phyloP scores from a whole-genome alignment of 2,329 filamentous ascomycete genomes.

The Chrysosphaeria jannelii region DNA sequence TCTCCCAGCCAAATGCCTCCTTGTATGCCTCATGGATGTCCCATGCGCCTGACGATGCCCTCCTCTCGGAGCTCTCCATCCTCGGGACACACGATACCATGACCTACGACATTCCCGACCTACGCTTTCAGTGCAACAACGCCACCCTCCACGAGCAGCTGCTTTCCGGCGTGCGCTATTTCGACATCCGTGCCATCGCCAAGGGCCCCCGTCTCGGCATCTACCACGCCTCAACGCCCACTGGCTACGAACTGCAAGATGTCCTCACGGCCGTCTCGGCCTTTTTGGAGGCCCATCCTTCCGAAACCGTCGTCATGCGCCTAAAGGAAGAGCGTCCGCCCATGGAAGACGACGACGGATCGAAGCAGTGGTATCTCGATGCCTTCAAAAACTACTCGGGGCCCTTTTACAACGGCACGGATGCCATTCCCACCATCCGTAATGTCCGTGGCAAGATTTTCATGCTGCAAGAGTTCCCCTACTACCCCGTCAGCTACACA shows the following conservation, averaged over 20 bases:
- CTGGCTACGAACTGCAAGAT: conserved; percentile 14
- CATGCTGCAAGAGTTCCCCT: conserved; percentile 16
- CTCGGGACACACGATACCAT: conserved; percentile 23
- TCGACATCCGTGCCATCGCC: conserved; percentile 17
- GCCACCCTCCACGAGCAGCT: conserved; percentile 15
- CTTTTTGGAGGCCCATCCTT: conserved; percentile 16
- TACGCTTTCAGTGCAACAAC: conserved; percentile 16
- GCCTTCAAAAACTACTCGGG: conserved; percentile 15
- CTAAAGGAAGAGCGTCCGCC: conserved; percentile 17
- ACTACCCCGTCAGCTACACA: conserved; percentile 2
- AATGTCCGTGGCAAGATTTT: conserved; percentile 15
- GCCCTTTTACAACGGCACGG: conserved; percentile 9
- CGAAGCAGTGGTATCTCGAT: conserved; percentile 11
- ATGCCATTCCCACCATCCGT: conserved; percentile 13
- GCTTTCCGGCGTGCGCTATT: conserved; percentile 15
- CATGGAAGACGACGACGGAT: conserved; percentile 5
- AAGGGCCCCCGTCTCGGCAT: conserved; percentile 10
- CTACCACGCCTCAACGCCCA: conserved; percentile 16
- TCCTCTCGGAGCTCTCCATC: conserved; percentile 15
- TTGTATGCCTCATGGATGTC: conserved; percentile 13
- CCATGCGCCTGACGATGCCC: conserved; percentile 11
- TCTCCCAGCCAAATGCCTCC: conserved; percentile 2
- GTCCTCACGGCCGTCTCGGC: conserved; percentile 14
- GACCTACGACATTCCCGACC: conserved; percentile 13
- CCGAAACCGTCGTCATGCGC: conserved; percentile 17